Conservation (phyloP, 768 basidiomycete species). For the Exidia glandulosa region DNA sequence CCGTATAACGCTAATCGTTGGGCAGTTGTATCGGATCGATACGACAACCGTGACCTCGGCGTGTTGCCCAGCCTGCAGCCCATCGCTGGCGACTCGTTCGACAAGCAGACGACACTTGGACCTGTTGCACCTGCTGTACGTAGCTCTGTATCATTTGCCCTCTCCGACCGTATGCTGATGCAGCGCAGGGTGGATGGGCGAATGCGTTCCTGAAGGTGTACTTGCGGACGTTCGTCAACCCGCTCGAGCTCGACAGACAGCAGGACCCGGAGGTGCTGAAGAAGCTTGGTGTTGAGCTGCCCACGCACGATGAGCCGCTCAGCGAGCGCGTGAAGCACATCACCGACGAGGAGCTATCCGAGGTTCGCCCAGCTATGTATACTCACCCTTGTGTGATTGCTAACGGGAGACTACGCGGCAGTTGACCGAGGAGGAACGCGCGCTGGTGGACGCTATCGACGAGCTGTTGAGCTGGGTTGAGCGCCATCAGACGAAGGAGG, state of each 20-base stretch:
- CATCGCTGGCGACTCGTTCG: slow-evolving; percentile 34
- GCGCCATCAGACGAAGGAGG: background rate
- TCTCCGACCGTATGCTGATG: background rate
- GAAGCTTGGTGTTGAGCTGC: background rate
- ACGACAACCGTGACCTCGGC: slow-evolving; percentile 80
- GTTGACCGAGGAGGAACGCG: background rate
- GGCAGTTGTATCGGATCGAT: slow-evolving; percentile 40
- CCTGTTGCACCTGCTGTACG: slow-evolving; percentile 52
- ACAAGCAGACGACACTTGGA: slow-evolving; percentile 60
- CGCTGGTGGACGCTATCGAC: background rate
- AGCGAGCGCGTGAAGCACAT: background rate
- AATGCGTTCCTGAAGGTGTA: slow-evolving; percentile 63
- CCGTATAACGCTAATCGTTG: background rate
- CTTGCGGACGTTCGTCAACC: slow-evolving; percentile 64
- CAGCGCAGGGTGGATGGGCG: slow-evolving; percentile 56
- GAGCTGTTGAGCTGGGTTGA: background rate
- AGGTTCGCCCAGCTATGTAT: background rate
- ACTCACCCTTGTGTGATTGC: background rate
- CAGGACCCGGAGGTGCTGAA: background rate
- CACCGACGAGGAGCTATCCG: background rate
- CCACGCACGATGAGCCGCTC: background rate
- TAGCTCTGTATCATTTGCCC: slow-evolving; percentile 6
- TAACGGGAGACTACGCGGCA: background rate
- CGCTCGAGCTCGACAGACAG: slow-evolving; percentile 54
- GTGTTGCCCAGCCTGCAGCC: slow-evolving; percentile 77